phyloP scores from a whole-genome alignment of 1,284 basidiomycete genomes.

The Cryptococcus depauperatus region DNA sequence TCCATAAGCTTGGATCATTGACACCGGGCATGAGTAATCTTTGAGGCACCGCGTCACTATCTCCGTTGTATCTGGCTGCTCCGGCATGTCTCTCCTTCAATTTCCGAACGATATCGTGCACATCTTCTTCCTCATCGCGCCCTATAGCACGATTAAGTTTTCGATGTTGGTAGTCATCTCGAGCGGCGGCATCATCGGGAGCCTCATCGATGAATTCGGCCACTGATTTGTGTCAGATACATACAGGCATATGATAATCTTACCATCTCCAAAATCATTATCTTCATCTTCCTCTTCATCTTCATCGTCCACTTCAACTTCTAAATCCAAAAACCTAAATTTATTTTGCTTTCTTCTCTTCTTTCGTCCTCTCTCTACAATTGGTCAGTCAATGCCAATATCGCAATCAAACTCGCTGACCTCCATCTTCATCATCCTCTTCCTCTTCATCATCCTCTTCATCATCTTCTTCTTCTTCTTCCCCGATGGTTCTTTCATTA shows the following conservation, averaged over 20 bases:
- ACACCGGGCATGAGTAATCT: slow-evolving; percentile 94
- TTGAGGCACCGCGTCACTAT: slow-evolving; percentile 90
- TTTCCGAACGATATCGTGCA: slow-evolving; percentile 77
- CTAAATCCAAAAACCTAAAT: slow-evolving; percentile 86
- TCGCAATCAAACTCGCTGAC: not conserved
- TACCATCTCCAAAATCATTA: slow-evolving; percentile 63
- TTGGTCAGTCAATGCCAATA: not conserved
- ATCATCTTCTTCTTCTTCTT: slow-evolving; percentile 16
- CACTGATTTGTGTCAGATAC: slow-evolving; percentile 20
- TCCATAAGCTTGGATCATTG: slow-evolving; percentile 92
- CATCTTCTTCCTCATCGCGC: slow-evolving; percentile 71
- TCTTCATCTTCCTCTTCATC: slow-evolving; percentile 93
- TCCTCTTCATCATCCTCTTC: slow-evolving; percentile 30
- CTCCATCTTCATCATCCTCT: slow-evolving; percentile 21
- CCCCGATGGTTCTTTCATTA: slow-evolving; percentile 73
- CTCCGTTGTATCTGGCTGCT: slow-evolving; percentile 68
- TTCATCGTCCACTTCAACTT: slow-evolving; percentile 88
- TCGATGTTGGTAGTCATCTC: slow-evolving; percentile 60
- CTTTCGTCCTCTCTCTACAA: slow-evolving; percentile 11
- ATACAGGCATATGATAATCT: slow-evolving; percentile 19
- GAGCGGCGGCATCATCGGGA: slow-evolving; percentile 58
- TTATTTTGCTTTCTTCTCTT: slow-evolving; percentile 37
- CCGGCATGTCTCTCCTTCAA: slow-evolving; percentile 72
- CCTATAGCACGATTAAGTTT: slow-evolving; percentile 66
- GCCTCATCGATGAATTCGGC: slow-evolving; percentile 71